Percentiles rank a stretch among this genome's conserved stretches.
These are phyloP conservation scores for Bruguiera sexangula DNA, from an alignment of 345 rosid species.

Conservation along the genomic window DNA sequence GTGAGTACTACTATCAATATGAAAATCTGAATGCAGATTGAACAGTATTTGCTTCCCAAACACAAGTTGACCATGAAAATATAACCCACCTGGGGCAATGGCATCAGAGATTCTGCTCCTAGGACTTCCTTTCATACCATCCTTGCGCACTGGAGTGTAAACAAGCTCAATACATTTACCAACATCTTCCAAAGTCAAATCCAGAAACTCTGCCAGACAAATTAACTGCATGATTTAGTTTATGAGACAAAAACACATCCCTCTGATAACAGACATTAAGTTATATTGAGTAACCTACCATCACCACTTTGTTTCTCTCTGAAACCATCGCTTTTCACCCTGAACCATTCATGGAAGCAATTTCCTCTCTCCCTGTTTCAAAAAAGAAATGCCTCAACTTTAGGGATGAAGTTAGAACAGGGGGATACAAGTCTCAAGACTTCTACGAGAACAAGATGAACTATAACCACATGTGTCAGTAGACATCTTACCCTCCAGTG, in stretches of 20 bases:
- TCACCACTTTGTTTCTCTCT: slow-evolving; percentile 62
- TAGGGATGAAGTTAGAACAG: slow-evolving; percentile 8
- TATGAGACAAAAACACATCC: not conserved
- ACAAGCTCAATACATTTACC: slow-evolving; percentile 74
- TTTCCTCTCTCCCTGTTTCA: slow-evolving; percentile 69
- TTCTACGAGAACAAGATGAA: slow-evolving; percentile 7
- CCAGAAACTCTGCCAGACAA: slow-evolving; percentile 61
- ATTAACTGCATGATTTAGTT: slow-evolving; percentile 10
- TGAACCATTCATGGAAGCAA: slow-evolving; percentile 78
- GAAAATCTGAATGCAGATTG: not conserved
- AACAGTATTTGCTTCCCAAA: not conserved
- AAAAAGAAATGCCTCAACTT: slow-evolving; percentile 11
- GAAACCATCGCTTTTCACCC: slow-evolving; percentile 60
- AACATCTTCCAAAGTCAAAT: slow-evolving; percentile 78
- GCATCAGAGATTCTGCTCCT: slow-evolving; percentile 57
- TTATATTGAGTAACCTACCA: slow-evolving; percentile 41
- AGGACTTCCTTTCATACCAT: slow-evolving; percentile 73
- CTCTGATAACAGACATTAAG: not conserved
- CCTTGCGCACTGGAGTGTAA: slow-evolving; percentile 79
- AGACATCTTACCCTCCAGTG: slow-evolving; percentile 72
- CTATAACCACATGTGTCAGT: slow-evolving; percentile 7
- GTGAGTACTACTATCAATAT: not conserved
- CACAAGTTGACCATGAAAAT: slow-evolving; percentile 9
- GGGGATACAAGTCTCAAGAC: not conserved
- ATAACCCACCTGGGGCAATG: slow-evolving; percentile 71